Base-by-base conservation (phyloP, 2,329 filamentous ascomycete species). In the Hyphodiscus sp. region DNA sequence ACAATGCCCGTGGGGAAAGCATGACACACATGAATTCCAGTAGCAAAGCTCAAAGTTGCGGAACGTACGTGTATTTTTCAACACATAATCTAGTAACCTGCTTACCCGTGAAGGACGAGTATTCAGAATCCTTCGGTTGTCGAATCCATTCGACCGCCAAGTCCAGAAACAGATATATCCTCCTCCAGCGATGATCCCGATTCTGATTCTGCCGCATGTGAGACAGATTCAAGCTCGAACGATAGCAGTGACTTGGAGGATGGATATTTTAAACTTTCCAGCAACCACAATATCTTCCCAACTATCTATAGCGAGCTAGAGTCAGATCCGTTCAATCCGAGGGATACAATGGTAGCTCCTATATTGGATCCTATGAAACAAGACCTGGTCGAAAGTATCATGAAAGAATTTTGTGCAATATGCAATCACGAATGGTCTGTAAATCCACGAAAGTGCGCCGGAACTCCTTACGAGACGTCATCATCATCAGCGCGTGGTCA, bases 371-470 rank as follows among this genome's bases (percentile, higher is more conserved):
- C 29, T 7, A 47, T 26, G 33, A 47, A 44, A 20, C 19, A 44
- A 20, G 15, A 18, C 18, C 19, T 54, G 18, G 43, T 54, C 6
- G 48, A 54, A 23, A 13, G 16, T 11, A 44, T 54, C 15, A 54
- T 54, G 48, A 51, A 47, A 33, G 48, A 54, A 23, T 54, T 54
- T 29, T 54, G 49, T 42, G 23, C 33, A 16, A 50, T 54, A n/a
- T 54, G 47, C 44, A 54, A 54, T 29, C 20, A 51, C 18, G 48
- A 48, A 19, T 66, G 23, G 74, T 73, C 1, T 69, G 67, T n/a
- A 66, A 65, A 2, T 71, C n/a, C 38, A 20, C 15, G 41, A 8
- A 30, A 19, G 19, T 41, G 30, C 44, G 19, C 18, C 10, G 30
- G 49, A 8, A 18, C 15, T 16, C 52, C 38, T 8, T 30, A 3